A percentile compares a stretch with the other conserved stretches of the same genome.
These are phyloP conservation scores for Rhynchosporium agropyri DNA, from an alignment of 2,329 filamentous ascomycete genomes.

Conservation along the genomic window DNA sequence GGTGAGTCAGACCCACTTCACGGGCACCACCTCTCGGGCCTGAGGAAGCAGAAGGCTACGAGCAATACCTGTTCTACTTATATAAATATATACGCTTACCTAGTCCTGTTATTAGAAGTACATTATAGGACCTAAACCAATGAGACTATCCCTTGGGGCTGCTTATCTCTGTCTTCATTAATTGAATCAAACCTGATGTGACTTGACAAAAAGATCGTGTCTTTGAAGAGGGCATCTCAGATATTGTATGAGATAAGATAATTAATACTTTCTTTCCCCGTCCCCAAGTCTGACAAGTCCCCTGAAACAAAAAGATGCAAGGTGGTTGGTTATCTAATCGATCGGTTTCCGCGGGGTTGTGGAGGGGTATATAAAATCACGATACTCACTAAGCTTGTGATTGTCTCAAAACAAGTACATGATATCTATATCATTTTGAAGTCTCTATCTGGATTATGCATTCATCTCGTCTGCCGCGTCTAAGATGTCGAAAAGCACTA, in stretches of 20 bases:
- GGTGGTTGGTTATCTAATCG: conserved; percentile 5
- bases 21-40: not conserved
- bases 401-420: not conserved
- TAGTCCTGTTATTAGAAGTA: too few relatives aligned
- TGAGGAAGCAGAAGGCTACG: not conserved
- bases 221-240: too few relatives aligned
- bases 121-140: too few relatives aligned
- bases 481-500: not conserved
- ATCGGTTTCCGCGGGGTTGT: not conserved
- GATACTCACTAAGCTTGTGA: not conserved
- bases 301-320: not conserved
- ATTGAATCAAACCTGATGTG: too few relatives aligned
- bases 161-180: too few relatives aligned
- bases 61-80: too few relatives aligned
- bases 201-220: too few relatives aligned
- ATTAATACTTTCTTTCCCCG: too few relatives aligned
- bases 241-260: too few relatives aligned
- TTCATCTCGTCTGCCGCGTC: not conserved
- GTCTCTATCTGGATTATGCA: not conserved
- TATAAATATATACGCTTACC: too few relatives aligned
- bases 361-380: not conserved
- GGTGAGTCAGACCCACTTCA: not conserved
- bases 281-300: not conserved
- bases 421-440: not conserved
- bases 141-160: too few relatives aligned